A percentile compares a stretch with the other conserved stretches of the same genome.
Evolutionary conservation across 495 filamentous ascomycete species (phyloP).

Genomic region (Penicillium paradoxum): DNA sequence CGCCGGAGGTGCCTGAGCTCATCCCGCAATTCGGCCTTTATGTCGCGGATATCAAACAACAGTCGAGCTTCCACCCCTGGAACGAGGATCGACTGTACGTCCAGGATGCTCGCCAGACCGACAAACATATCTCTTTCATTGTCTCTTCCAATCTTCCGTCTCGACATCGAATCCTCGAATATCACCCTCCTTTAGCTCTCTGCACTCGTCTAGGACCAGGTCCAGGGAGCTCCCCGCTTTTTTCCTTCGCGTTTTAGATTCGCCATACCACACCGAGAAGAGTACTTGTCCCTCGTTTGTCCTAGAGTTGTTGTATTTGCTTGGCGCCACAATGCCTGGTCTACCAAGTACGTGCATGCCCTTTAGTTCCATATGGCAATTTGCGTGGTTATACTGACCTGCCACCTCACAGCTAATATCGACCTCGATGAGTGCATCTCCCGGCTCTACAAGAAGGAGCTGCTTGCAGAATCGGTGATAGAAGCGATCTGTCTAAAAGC

Average conservation of each 20-base stretch:
- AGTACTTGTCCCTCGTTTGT: neutral
- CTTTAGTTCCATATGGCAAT: neutral
- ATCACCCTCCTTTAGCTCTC: neutral
- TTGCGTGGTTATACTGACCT: neutral
- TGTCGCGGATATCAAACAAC: neutral
- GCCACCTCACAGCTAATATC: constrained; percentile 65
- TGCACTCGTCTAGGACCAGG: neutral
- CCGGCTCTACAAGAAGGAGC: constrained; percentile 90
- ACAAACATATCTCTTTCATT: neutral
- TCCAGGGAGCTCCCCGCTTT: neutral
- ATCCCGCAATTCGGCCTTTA: constrained; percentile 1
- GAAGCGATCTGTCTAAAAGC: constrained; percentile 99
- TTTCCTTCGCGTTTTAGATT: neutral
- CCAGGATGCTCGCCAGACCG: neutral
- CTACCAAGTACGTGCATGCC: constrained; percentile 64
- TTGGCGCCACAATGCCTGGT: constrained; percentile 63
- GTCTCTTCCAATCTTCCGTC: neutral
- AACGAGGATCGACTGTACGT: neutral
- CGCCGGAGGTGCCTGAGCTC: neutral
- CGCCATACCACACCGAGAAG: neutral
- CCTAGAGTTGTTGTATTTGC: neutral
- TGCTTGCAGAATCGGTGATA: constrained; percentile 94
- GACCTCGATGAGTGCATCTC: constrained; percentile 98
- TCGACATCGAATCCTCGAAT: neutral
- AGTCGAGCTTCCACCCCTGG: neutral